These are phyloP conservation scores for Calonectria hongkongensis DNA, from an alignment of 2,329 filamentous ascomycete species.

Conservation along the genomic window DNA sequence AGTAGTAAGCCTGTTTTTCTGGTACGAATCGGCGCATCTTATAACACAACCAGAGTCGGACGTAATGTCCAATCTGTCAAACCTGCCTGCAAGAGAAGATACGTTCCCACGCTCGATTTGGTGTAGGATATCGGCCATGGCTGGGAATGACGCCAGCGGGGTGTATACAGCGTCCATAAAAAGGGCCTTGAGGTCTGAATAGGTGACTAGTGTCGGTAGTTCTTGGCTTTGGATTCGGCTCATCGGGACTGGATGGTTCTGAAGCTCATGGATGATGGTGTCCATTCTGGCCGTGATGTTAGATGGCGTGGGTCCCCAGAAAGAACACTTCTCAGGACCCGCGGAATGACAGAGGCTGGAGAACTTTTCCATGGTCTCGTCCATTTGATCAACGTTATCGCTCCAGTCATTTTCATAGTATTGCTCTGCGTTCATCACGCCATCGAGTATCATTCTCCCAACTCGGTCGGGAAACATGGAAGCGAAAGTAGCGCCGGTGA, in stretches of 20 bases:
- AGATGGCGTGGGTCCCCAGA: conserved; percentile 55
- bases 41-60: conserved; percentile 51
- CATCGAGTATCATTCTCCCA: conserved; percentile 61
- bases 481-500: conserved; percentile 57
- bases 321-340: conserved; percentile 52
- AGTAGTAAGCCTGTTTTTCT: conserved; percentile 52
- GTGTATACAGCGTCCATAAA: conserved; percentile 51
- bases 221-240: conserved; percentile 42
- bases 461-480: conserved; percentile 63
- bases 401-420: conserved; percentile 52
- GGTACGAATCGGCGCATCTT: conserved; percentile 56
- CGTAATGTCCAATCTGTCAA: conserved; percentile 34
- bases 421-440: conserved; percentile 50
- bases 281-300: conserved; percentile 54
- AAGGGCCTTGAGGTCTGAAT: conserved; percentile 56
- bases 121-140: conserved; percentile 53
- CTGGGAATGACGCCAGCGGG: conserved; percentile 51
- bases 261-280: conserved; percentile 51
- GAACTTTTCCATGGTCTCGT: conserved; percentile 48
- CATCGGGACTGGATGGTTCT: conserved; percentile 52
- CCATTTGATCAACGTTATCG: conserved; percentile 49
- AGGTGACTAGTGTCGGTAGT: conserved; percentile 52
- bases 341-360: conserved; percentile 52
- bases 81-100: conserved; percentile 52
- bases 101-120: conserved; percentile 54